Evolutionary conservation across 1,139 yeast genomes (phyloP), one percentile per base, ranked within the genome.

Genomic region (Dujonia santamariae): DNA sequence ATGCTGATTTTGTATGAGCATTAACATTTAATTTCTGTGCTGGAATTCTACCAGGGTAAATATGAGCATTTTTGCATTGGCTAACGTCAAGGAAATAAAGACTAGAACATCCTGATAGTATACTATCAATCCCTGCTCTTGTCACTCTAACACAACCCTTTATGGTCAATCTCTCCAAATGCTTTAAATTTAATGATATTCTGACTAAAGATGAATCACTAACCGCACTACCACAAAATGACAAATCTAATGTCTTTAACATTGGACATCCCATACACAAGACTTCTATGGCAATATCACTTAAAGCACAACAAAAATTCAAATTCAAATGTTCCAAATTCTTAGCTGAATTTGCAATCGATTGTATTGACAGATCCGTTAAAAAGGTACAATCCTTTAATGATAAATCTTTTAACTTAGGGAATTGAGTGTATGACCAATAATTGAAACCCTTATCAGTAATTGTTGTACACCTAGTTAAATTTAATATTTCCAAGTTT

Each of bases 191-290:
- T 30, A 80, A 56, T 1, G 85, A 78, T n/a, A 84, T 67, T 1
- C 82, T 73, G 20, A 77, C 67, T 30, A 83, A 54, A 0, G 86
- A 78, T 16, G 80, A 70, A 49, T 84, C 92, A 48, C 86, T 78
- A 4, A 84, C 87, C 1, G 92, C 90, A 32, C 85, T 75, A 2
- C 92, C 92, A 57, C 92, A 84, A 49, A 81, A 84, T 9, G 86
- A 78, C 34, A 83, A 54, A 44, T 81, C 80, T 36, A 84, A 59
- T 22, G 61, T 58, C 35, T 65, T 54, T 37, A 84, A 56, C 17
- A 67, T 58, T 31, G 77, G 81, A 47, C 87, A 80, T 7, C 86
- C 85, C 18, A 79, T 58, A 39, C 84, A 71, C 20, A 84, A 56
- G 1, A 80, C 78, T 41, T 82, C 86, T 15, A 84, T 64, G 3